phyloP scores from a whole-genome alignment of 2,329 filamentous ascomycete genomes.

The Pestalotiopsis sp. region DNA sequence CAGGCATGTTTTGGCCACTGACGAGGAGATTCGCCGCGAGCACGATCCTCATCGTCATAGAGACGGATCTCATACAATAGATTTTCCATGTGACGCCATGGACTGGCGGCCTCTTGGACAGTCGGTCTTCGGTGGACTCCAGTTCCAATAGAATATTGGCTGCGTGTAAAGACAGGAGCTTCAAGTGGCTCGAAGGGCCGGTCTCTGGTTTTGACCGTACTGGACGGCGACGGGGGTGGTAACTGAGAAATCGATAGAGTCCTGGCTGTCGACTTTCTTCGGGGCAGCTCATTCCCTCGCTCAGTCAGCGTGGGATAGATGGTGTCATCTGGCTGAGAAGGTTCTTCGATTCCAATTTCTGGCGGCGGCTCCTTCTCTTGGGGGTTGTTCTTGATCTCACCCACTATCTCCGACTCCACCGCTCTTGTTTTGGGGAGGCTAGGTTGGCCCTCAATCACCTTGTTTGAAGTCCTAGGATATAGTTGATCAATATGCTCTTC shows the following conservation, averaged over 20 bases:
- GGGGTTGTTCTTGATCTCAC: background rate
- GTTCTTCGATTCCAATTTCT: constrained; percentile 1
- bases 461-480: background rate
- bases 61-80: constrained; percentile 4
- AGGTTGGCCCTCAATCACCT: constrained; percentile 3
- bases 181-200: background rate
- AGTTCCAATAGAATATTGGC: background rate
- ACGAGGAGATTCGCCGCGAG: constrained; percentile 1
- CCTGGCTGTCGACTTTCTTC: background rate
- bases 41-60: constrained; percentile 4
- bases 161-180: background rate
- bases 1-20: constrained; percentile 4
- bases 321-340: constrained; percentile 1
- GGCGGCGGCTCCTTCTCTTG: background rate
- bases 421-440: background rate
- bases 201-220: background rate
- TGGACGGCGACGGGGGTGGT: background rate
- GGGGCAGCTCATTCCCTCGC: background rate
- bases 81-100: constrained; percentile 7
- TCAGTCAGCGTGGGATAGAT: background rate
- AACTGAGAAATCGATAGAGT: background rate
- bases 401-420: background rate
- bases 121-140: background rate
- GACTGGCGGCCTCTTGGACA: background rate
- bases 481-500: background rate